These are phyloP conservation scores for Phaeotremella fagi DNA, from an alignment of 768 basidiomycete species.

Conservation along the genomic window DNA sequence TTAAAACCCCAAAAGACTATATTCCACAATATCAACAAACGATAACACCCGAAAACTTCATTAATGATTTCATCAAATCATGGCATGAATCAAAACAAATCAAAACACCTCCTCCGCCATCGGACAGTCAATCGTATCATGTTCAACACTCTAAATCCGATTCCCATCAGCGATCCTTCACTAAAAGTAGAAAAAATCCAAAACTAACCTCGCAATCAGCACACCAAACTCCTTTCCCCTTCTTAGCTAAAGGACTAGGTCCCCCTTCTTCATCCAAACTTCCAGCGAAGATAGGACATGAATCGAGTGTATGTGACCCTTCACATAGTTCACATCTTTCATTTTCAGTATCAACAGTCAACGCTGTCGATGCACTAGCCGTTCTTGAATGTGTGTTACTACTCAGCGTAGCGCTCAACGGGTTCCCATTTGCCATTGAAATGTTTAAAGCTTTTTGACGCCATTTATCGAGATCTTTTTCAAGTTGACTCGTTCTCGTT, in stretches of 20 bases:
- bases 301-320: constrained; percentile 42
- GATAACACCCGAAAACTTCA: too few relatives aligned
- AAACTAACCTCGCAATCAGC: constrained; percentile 47
- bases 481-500: constrained; percentile 26
- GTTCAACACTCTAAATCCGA: constrained; percentile 27
- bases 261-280: constrained; percentile 16
- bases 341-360: constrained; percentile 8
- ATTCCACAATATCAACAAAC: too few relatives aligned
- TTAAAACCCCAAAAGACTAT: too few relatives aligned
- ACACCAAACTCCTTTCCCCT: constrained; percentile 25
- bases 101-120: constrained; percentile 45
- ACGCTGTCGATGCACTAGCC: constrained; percentile 10
- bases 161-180: neutral
- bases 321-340: constrained; percentile 42
- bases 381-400: neutral
- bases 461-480: constrained; percentile 19
- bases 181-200: neutral
- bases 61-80: too few relatives aligned
- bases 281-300: constrained; percentile 40
- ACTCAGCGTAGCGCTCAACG: neutral
- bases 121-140: constrained; percentile 43
- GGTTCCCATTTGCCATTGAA: neutral
- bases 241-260: constrained; percentile 6
- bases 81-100: neutral
- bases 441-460: neutral